Base-by-base conservation (phyloP, 257 asterid genomes). In the Lycium barbarum region DNA sequence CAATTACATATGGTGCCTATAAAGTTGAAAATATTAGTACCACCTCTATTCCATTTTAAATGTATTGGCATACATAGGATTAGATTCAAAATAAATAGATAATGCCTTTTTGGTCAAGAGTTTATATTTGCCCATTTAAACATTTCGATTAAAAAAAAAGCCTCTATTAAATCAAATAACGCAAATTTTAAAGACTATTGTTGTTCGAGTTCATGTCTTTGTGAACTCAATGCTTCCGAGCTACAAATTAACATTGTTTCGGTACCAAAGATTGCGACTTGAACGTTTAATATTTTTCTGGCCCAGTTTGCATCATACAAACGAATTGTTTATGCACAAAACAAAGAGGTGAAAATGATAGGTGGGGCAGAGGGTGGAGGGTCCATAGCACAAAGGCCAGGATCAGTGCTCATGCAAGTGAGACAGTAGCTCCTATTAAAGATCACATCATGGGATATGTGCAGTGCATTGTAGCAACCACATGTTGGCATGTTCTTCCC, bases 401-500 rank as follows among this genome's bases (percentile, higher is more conserved):
- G 26, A 53, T 76, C 61, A 76, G 43, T 51, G 15, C 15, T 76
- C 82, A 51, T 51, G 47, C 82, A 51, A 51, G 63, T 7, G 63
- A 7, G 11, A 8, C 40, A 15, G 11, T 49, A 26, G 63, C 65
- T 76, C 47, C 18, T 2, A 49, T 53, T 49, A 26, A 76, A 49
- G 45, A 76, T 51, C 47, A 76, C 63, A 76, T 76, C 22, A 51
- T 53, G 82, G 82, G 63, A 76, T 76, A 51, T 22, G 82, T 51
- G 63, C 47, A 76, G 43, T 22, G 45, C 43, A 22, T 12, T 49
- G 81, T 76, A 12, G 81, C 81, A 76, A 51, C 53, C 63, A 26
- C 82, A 26, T 51, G 63, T 76, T 76, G 13, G 82, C 82, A 76
- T 76, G 82, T 76, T 76, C 65, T 76, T 76, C 65, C 47, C 65